Base-by-base conservation (phyloP, 192 early-diverging fungal genomes). In the Coemansia sp. region DNA sequence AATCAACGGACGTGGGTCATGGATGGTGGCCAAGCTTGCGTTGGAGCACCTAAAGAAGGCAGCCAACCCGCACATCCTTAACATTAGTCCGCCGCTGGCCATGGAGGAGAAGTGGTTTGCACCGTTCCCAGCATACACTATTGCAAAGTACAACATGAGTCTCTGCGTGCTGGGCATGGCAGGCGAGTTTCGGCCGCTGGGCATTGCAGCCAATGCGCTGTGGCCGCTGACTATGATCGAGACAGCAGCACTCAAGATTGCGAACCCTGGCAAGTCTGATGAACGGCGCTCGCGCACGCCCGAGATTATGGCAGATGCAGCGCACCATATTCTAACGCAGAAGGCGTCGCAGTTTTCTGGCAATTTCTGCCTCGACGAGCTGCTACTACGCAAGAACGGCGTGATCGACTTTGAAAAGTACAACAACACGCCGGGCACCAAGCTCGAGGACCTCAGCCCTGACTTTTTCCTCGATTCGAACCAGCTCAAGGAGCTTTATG, bases 251-350 rank as follows among this genome's bases (percentile, higher is more conserved):
- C 65, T 93, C 47, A 67, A 73, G 29, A 74, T 72, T 16, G 71
- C 67, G 1, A 65, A 61, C 26, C 38, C 38, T 1, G 26, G 21
- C 41, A 10, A 23, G 27, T 31, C 35, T 45, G 57, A 51, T 9
- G 47, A 17, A 16, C 61, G 59, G 38, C 50, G 55, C 25, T 64
- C 65, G 45, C 74, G 80, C 59, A 71, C 58, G 29, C 81, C 88
- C 6, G 86, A 87, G 51, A 92, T 93, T 55, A 90, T 92, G 88
- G 88, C 90, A 1, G 92, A 93, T 72, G 92, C 92, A 0, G 91
- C 90, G 8, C 74, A 85, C 52, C 39, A 82, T 38, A 80, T 94
- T 21, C 71, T 92, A 51, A 77, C 69, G 54, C 86, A 91, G 77
- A 69, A 83, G 19, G 49, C 82, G 14, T 45, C 65, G 25, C 62